These are phyloP conservation scores for Penicillium fuscoglaucum DNA, from an alignment of 2,329 filamentous ascomycete genomes.

Conservation along the genomic window DNA sequence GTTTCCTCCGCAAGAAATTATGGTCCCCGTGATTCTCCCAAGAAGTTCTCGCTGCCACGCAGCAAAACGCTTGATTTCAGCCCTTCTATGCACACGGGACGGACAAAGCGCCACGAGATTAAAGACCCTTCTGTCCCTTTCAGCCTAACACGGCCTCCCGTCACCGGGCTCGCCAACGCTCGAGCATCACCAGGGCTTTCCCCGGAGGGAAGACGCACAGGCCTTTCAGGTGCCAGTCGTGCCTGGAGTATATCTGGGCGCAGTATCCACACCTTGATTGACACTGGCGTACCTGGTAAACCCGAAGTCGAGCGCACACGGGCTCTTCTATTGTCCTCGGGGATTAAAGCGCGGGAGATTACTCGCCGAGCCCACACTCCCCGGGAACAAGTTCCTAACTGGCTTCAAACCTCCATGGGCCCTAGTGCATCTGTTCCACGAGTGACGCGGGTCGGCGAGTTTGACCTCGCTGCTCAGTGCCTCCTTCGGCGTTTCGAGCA, in stretches of 20 bases:
- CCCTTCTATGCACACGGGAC: constrained; percentile 26
- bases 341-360: constrained; percentile 87
- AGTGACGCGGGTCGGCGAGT: constrained; percentile 52
- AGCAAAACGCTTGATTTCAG: constrained; percentile 35
- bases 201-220: constrained; percentile 35
- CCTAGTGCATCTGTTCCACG: constrained; percentile 37
- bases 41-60: constrained; percentile 14
- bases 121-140: constrained; percentile 32
- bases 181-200: constrained; percentile 33
- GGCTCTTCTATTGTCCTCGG: constrained; percentile 75
- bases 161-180: constrained; percentile 49
- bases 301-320: constrained; percentile 79
- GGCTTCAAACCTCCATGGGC: constrained; percentile 34
- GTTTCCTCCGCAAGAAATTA: constrained; percentile 10
- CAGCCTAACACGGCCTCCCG: constrained; percentile 40
- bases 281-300: constrained; percentile 52
- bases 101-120: constrained; percentile 28
- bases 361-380: constrained; percentile 61
- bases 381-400: constrained; percentile 38
- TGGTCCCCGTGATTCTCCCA: constrained; percentile 14
- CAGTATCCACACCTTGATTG: constrained; percentile 39
- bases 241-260: constrained; percentile 62
- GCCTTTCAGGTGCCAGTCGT: constrained; percentile 44
- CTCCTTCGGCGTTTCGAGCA: constrained; percentile 52
- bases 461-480: constrained; percentile 54